phyloP scores from a whole-genome alignment of 192 early-diverging fungal species.

The Backusella tarrabulga region DNA sequence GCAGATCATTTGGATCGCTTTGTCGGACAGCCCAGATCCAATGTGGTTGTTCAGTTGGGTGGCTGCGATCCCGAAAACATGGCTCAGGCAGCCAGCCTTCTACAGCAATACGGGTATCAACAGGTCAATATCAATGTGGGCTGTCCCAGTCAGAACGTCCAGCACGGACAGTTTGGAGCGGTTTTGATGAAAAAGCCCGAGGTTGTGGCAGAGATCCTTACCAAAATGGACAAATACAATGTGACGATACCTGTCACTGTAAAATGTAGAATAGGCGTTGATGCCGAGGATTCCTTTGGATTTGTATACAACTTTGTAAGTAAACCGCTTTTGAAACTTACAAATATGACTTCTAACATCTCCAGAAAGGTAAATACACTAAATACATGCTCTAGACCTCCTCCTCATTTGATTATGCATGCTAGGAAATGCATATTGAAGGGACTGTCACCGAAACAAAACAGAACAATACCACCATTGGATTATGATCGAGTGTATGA shows the following conservation, averaged over 20 bases:
- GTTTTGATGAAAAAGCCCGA: slow-evolving; percentile 68
- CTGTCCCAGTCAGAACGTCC: slow-evolving; percentile 67
- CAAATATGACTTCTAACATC: too few relatives aligned
- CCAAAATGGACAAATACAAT: slow-evolving; percentile 49
- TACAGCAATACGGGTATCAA: slow-evolving; percentile 53
- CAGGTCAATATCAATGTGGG: slow-evolving; percentile 73
- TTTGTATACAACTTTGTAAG: slow-evolving; percentile 54
- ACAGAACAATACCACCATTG: slow-evolving; percentile 62
- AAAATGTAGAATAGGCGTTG: slow-evolving; percentile 79
- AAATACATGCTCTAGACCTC: slow-evolving; percentile 18
- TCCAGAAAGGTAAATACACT: slow-evolving; percentile 27
- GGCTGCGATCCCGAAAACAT: slow-evolving; percentile 48
- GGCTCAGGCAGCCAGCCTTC: slow-evolving; percentile 49
- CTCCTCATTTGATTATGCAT: slow-evolving; percentile 62
- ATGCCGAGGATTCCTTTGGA: slow-evolving; percentile 62
- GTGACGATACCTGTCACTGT: slow-evolving; percentile 58
- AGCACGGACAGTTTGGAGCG: slow-evolving; percentile 61
- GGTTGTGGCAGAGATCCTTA: slow-evolving; percentile 52
- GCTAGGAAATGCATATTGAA: slow-evolving; percentile 68
- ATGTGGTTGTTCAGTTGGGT: slow-evolving; percentile 59
- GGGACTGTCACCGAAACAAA: slow-evolving; percentile 65
- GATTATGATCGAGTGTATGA: slow-evolving; percentile 59
- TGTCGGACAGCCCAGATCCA: slow-evolving; percentile 42
- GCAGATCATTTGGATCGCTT: slow-evolving; percentile 40
- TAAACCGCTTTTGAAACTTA: not conserved